Percentiles rank a stretch among this genome's conserved stretches.
Evolutionary conservation across 495 filamentous ascomycete species (phyloP).

Genomic region (Neurospora discreta): DNA sequence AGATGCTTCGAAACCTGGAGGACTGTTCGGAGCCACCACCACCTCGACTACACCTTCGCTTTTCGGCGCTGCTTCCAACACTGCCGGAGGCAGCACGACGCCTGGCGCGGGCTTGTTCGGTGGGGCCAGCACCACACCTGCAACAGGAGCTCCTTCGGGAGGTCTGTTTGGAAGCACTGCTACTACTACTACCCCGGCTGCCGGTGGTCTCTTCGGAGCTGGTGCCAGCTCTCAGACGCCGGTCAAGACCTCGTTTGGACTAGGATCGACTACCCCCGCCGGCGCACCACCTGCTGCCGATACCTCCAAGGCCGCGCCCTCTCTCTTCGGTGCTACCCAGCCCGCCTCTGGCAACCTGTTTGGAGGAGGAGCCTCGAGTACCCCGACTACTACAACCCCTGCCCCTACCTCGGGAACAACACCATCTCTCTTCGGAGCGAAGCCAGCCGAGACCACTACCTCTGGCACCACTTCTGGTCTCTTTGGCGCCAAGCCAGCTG

Average conservation of each 20-base stretch:
- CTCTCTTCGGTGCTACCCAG: neutral
- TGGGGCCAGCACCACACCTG: neutral
- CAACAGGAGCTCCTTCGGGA: neutral
- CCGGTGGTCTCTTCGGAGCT: neutral
- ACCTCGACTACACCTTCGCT: slow-evolving; percentile 11
- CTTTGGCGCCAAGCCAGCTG: neutral
- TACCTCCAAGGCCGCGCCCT: slow-evolving; percentile 13
- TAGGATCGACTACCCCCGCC: slow-evolving; percentile 1
- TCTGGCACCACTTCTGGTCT: neutral
- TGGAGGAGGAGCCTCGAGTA: neutral
- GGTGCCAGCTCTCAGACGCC: slow-evolving; percentile 2
- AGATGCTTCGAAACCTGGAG: slow-evolving; percentile 14
- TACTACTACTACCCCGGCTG: slow-evolving; percentile 24
- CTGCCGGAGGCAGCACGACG: slow-evolving; percentile 8
- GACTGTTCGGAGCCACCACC: slow-evolving; percentile 19
- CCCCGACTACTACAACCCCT: neutral
- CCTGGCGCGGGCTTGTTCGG: slow-evolving; percentile 13
- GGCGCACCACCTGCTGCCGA: neutral
- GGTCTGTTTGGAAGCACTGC: slow-evolving; percentile 28
- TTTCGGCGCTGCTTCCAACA: slow-evolving; percentile 12
- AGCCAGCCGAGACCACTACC: neutral
- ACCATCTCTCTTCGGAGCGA: neutral
- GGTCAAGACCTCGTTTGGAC: slow-evolving; percentile 24
- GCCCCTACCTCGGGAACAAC: slow-evolving; percentile 1
- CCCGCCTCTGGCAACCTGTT: neutral